Percentiles rank a stretch among this genome's conserved stretches.
Evolutionary conservation across 1,284 basidiomycete species (phyloP).

Genomic region (Moesziomyces sp.): DNA sequence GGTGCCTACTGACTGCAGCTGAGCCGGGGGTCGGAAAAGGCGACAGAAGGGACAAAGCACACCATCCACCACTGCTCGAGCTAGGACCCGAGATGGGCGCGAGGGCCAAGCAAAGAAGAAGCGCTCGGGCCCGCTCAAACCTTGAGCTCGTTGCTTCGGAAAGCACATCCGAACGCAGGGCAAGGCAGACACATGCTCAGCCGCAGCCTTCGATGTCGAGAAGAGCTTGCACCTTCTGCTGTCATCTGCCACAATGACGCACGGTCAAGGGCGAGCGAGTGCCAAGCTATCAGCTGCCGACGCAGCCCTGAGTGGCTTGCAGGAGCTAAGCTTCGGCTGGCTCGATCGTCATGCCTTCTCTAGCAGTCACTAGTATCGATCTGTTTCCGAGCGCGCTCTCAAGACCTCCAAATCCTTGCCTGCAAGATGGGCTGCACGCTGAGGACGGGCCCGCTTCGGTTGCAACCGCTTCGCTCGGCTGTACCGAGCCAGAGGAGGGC

Average conservation of each 20-base stretch:
- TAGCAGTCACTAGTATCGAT: too few relatives aligned
- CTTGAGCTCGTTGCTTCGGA: background rate
- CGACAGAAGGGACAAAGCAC: too few relatives aligned
- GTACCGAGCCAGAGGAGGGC: constrained; percentile 7
- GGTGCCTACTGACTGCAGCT: too few relatives aligned
- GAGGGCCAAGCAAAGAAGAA: too few relatives aligned
- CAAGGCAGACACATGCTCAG: background rate
- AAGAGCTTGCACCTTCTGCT: too few relatives aligned
- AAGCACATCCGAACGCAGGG: background rate
- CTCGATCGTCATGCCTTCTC: too few relatives aligned
- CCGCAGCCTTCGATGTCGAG: background rate
- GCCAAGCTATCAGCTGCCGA: constrained; percentile 10
- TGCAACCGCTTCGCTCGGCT: constrained; percentile 24
- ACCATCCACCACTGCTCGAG: too few relatives aligned
- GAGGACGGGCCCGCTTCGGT: background rate
- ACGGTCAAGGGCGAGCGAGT: background rate
- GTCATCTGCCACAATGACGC: too few relatives aligned
- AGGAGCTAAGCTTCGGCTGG: background rate
- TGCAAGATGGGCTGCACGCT: background rate
- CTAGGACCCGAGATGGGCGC: too few relatives aligned
- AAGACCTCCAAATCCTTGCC: background rate
- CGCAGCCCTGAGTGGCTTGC: background rate
- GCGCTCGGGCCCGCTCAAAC: too few relatives aligned
- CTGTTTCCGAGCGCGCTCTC: too few relatives aligned
- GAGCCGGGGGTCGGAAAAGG: too few relatives aligned